phyloP scores from a whole-genome alignment of 2,329 filamentous ascomycete genomes.

The Penicillium fuscoglaucum region DNA sequence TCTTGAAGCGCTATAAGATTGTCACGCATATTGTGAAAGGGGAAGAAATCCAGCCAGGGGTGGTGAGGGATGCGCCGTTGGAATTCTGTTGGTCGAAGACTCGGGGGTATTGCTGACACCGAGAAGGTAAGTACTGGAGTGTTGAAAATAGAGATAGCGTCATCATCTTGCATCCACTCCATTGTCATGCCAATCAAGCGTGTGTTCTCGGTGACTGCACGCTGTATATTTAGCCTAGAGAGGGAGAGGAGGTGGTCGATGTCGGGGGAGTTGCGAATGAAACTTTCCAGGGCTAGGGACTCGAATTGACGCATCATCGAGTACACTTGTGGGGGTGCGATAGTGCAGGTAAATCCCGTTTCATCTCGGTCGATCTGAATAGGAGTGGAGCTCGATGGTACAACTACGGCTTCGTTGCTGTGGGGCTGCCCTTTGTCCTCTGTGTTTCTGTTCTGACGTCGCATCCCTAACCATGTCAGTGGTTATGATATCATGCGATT shows the following conservation, averaged over 20 bases:
- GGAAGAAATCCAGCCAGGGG: slow-evolving; percentile 45
- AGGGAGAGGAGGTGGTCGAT: slow-evolving; percentile 30
- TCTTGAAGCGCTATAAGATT: slow-evolving; percentile 35
- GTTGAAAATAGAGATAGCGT: slow-evolving; percentile 24
- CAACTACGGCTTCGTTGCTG: background rate
- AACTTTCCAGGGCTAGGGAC: slow-evolving; percentile 4
- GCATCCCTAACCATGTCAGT: background rate
- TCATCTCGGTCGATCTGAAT: background rate
- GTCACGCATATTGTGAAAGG: slow-evolving; percentile 44
- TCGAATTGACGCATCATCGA: slow-evolving; percentile 9
- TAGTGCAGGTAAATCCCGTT: slow-evolving; percentile 1
- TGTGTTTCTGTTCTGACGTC: background rate
- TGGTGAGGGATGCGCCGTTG: slow-evolving; percentile 39
- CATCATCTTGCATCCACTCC: slow-evolving; percentile 16
- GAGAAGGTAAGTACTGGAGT: slow-evolving; percentile 3
- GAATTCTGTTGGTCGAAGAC: slow-evolving; percentile 37
- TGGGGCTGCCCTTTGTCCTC: background rate
- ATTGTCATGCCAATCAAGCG: slow-evolving; percentile 23
- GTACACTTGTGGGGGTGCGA: background rate
- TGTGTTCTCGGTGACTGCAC: slow-evolving; percentile 28
- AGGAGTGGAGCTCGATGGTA: background rate
- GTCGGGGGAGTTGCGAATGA: slow-evolving; percentile 13
- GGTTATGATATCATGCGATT: background rate
- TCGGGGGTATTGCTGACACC: slow-evolving; percentile 18
- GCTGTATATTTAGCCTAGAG: slow-evolving; percentile 30